Evolutionary conservation across 352 stramenopile genomes (phyloP).

Genomic region (Phytophthora multivora): DNA sequence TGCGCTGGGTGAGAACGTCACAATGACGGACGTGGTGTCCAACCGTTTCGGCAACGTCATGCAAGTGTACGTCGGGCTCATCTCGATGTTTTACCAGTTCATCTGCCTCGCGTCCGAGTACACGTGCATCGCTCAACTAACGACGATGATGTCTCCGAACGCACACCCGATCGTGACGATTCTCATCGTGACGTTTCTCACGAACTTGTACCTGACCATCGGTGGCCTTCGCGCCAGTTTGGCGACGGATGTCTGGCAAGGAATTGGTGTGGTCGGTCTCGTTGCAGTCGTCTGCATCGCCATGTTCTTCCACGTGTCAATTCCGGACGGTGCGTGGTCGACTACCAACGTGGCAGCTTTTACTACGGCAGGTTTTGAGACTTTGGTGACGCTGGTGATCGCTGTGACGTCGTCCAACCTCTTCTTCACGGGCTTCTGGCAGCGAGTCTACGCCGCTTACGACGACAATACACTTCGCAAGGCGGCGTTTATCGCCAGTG

Average conservation of each 20-base stretch:
- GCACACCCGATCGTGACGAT: conserved; percentile 51
- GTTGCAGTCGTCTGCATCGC: conserved; percentile 65
- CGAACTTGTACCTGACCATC: conserved; percentile 77
- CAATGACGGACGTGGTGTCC: conserved; percentile 65
- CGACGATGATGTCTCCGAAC: conserved; percentile 50
- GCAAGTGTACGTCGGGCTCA: conserved; percentile 69
- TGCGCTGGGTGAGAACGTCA: conserved; percentile 71
- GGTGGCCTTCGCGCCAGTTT: conserved; percentile 75
- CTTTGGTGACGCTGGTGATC: conserved; percentile 73
- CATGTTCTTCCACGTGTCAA: conserved; percentile 60
- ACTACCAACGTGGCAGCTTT: conserved; percentile 65
- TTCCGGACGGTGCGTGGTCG: conserved; percentile 57
- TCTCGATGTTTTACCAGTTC: conserved; percentile 84
- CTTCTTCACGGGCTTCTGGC: conserved; percentile 86
- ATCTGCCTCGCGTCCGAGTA: conserved; percentile 79
- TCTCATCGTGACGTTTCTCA: conserved; percentile 68
- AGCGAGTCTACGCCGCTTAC: conserved; percentile 69
- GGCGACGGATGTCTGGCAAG: conserved; percentile 78
- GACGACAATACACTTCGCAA: conserved; percentile 60
- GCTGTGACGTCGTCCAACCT: conserved; percentile 67
- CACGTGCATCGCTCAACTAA: conserved; percentile 64
- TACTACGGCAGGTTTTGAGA: conserved; percentile 67
- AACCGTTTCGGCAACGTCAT: conserved; percentile 69
- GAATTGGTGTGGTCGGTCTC: conserved; percentile 61
- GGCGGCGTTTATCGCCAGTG: conserved; percentile 45